Evolutionary conservation across 768 basidiomycete species (phyloP).

Genomic region (Termitomyces sp.): DNA sequence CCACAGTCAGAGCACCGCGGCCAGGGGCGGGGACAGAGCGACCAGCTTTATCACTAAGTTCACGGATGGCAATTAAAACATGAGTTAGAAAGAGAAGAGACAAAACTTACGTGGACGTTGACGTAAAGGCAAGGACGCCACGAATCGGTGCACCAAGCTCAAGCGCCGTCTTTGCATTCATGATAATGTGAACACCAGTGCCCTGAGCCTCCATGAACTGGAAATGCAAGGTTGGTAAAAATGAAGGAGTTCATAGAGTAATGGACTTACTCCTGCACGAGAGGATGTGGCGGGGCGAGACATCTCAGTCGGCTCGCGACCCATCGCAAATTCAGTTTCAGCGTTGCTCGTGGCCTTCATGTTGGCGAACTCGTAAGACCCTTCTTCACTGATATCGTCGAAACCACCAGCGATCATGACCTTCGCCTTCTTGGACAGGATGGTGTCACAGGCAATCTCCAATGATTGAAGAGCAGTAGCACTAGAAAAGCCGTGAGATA

Average conservation of each 20-base stretch:
- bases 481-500: constrained; percentile 34
- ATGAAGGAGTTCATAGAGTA: constrained; percentile 5
- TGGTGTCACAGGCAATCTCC: constrained; percentile 96
- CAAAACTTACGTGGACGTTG: constrained; percentile 82
- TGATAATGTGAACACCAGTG: constrained; percentile 94
- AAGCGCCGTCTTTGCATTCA: constrained; percentile 95
- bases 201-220: constrained; percentile 97
- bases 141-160: constrained; percentile 93
- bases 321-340: constrained; percentile 97
- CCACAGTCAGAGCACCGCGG: constrained; percentile 86
- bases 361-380: constrained; percentile 98
- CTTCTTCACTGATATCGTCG: constrained; percentile 97
- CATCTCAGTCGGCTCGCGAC: constrained; percentile 98
- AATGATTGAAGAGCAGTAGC: constrained; percentile 97
- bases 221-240: constrained; percentile 10
- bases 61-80: constrained; percentile 1
- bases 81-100: neutral
- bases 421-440: constrained; percentile 94
- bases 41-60: constrained; percentile 90
- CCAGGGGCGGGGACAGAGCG: constrained; percentile 98
- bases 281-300: constrained; percentile 96
- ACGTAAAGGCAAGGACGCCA: constrained; percentile 92
- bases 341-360: constrained; percentile 99
- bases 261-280: constrained; percentile 76
- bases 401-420: constrained; percentile 99